These are phyloP conservation scores for Colletotrichum tropicicola DNA, from an alignment of 2,329 filamentous ascomycete genomes.

Conservation along the genomic window DNA sequence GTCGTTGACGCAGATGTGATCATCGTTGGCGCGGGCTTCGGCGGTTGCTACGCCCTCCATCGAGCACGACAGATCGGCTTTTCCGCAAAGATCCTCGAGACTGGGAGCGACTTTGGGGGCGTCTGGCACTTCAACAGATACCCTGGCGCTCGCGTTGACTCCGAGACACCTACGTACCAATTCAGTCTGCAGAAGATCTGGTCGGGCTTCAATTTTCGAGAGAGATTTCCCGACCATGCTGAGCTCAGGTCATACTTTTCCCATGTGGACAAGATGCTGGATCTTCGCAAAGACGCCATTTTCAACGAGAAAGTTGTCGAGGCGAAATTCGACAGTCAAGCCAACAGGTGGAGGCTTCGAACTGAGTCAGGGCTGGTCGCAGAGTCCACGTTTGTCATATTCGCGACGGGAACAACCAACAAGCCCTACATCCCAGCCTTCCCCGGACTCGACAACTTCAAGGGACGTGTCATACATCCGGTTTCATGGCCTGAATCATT, in stretches of 20 bases:
- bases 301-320: constrained; percentile 54
- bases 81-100: constrained; percentile 46
- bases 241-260: constrained; percentile 56
- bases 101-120: constrained; percentile 31
- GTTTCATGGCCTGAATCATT: constrained; percentile 35
- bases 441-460: constrained; percentile 41
- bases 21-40: constrained; percentile 36
- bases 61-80: constrained; percentile 44
- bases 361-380: constrained; percentile 49
- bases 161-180: constrained; percentile 43
- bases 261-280: constrained; percentile 51
- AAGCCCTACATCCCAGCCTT: constrained; percentile 48
- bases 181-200: constrained; percentile 47
- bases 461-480: constrained; percentile 39
- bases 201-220: constrained; percentile 53
- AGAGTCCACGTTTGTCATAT: constrained; percentile 51
- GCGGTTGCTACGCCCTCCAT: constrained; percentile 39
- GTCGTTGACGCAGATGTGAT: constrained; percentile 32
- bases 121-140: constrained; percentile 37
- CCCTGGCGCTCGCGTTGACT: constrained; percentile 51
- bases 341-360: constrained; percentile 52
- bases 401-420: constrained; percentile 54
- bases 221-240: constrained; percentile 45
- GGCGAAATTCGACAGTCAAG: constrained; percentile 46
- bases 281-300: constrained; percentile 51